Conservation (phyloP, 495 filamentous ascomycete genomes). For the Letharia columbiana region DNA sequence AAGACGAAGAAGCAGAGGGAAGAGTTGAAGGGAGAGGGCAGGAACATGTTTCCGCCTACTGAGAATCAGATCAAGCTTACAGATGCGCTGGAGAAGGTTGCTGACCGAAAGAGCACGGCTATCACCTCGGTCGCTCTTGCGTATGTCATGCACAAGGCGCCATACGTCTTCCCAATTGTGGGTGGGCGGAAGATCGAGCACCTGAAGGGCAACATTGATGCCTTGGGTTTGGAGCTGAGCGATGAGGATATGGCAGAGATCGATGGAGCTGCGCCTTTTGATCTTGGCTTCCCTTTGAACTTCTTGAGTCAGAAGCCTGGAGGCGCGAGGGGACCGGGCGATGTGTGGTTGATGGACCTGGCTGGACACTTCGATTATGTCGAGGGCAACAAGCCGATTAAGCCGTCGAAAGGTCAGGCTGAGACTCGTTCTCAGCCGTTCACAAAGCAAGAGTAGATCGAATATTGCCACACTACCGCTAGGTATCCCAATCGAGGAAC, state of each 20-base stretch:
- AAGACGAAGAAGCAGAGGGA: slow-evolving; percentile 37
- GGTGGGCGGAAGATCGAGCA: slow-evolving; percentile 58
- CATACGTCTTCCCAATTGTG: slow-evolving; percentile 67
- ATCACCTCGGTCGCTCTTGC: slow-evolving; percentile 49
- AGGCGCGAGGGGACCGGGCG: slow-evolving; percentile 33
- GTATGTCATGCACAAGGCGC: slow-evolving; percentile 67
- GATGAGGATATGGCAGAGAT: slow-evolving; percentile 58
- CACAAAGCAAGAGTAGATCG: too few relatives aligned
- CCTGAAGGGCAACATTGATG: slow-evolving; percentile 60
- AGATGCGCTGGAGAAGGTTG: slow-evolving; percentile 49
- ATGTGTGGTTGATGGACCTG: slow-evolving; percentile 36
- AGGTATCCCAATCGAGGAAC: too few relatives aligned
- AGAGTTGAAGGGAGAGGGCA: slow-evolving; percentile 20
- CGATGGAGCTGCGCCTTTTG: slow-evolving; percentile 52
- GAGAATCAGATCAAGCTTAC: slow-evolving; percentile 46
- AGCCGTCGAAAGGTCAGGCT: neutral
- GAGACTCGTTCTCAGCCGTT: neutral
- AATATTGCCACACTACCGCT: too few relatives aligned
- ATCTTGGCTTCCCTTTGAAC: slow-evolving; percentile 51
- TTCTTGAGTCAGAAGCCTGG: slow-evolving; percentile 38
- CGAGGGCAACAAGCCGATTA: slow-evolving; percentile 26
- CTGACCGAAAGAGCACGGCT: slow-evolving; percentile 40
- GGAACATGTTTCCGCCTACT: slow-evolving; percentile 28
- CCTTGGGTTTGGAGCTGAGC: slow-evolving; percentile 46
- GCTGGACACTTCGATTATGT: slow-evolving; percentile 43